These are phyloP conservation scores for Neopestalotiopsis sp. DNA, from an alignment of 2,329 filamentous ascomycete genomes.

Conservation along the genomic window DNA sequence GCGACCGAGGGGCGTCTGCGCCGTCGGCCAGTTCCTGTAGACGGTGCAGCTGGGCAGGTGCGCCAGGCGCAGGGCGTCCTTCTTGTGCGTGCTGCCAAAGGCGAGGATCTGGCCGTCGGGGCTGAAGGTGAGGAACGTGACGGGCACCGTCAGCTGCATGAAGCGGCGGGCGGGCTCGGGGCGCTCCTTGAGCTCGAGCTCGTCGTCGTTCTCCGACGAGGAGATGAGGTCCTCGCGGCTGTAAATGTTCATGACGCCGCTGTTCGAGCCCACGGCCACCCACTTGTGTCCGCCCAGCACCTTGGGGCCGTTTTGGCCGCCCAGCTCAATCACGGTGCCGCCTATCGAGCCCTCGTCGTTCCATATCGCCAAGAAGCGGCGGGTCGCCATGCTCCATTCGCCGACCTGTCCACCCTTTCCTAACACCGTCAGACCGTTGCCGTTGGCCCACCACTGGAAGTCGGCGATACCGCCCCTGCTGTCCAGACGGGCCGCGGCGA, in stretches of 20 bases:
- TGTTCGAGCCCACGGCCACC: slow-evolving; percentile 85
- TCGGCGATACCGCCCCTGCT: slow-evolving; percentile 84
- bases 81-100: slow-evolving; percentile 86
- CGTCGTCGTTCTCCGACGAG: slow-evolving; percentile 39
- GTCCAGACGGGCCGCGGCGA: slow-evolving; percentile 81
- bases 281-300: slow-evolving; percentile 80
- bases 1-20: slow-evolving; percentile 83
- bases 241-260: slow-evolving; percentile 92
- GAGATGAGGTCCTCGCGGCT: slow-evolving; percentile 72
- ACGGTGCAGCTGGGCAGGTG: slow-evolving; percentile 93
- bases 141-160: slow-evolving; percentile 86
- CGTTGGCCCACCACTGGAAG: slow-evolving; percentile 90
- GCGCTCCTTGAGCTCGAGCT: slow-evolving; percentile 62
- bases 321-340: slow-evolving; percentile 81
- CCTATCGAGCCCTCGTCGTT: slow-evolving; percentile 87
- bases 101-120: slow-evolving; percentile 88
- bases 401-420: slow-evolving; percentile 89
- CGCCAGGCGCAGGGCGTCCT: slow-evolving; percentile 83
- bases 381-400: slow-evolving; percentile 78
- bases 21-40: slow-evolving; percentile 96
- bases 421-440: slow-evolving; percentile 79
- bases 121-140: slow-evolving; percentile 80
- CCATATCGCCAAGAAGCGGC: slow-evolving; percentile 81
- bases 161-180: slow-evolving; percentile 77
- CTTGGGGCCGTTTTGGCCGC: slow-evolving; percentile 67